Base-by-base conservation (phyloP, 2,329 filamentous ascomycete species). In the Arthrobotrys entomopaga region DNA sequence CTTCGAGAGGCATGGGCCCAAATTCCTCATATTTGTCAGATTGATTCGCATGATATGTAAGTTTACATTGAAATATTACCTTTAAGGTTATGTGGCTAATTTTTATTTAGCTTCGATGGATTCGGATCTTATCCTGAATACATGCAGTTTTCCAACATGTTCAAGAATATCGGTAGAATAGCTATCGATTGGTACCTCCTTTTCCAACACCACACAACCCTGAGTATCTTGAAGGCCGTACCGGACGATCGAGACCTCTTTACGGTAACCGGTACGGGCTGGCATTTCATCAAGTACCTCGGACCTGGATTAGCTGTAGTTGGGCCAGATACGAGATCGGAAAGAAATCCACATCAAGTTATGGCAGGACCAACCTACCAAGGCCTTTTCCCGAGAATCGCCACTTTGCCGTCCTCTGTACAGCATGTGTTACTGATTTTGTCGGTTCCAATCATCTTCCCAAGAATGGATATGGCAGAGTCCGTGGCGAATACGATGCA, bases 1-100 rank as follows among this genome's bases (percentile, higher is more conserved):
- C 82, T 99, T 77, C 86, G 95, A 73, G 95, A 99, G 82, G 93
- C 94, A 0, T 99, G 97, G 84, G 95, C 95, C 20, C 95, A 99
- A 83, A 97, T 99, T 76, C 95, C 95, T 46, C 93, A 97, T 80
- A 85, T 99, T 61, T 86, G 96, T 78, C 92, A 96, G 80, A 89
- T 99, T 61, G 93, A 99, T 80, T 95, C 98, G 79, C 95, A 98
- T 81, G 95, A 99, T 78, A 97, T 99, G 92, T 96, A 85, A 89
- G 92, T 88, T 57, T 10, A 22, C 5, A 43, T 43, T 26, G 10
- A 34, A 2, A 34, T 34, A 10, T 34, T 34, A n/a, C n/a, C 7
- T 34, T 34, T 34, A 34, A 34, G 29, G 29, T 10, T 34, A 34
- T 34, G n/a, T 34, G 4, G 34, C 79, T 72, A 65, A 66, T 76